Percentiles rank a stretch among this genome's conserved stretches.
These are phyloP conservation scores for Chrysosphaeria jannelii DNA, from an alignment of 2,329 filamentous ascomycete species.

Conservation along the genomic window DNA sequence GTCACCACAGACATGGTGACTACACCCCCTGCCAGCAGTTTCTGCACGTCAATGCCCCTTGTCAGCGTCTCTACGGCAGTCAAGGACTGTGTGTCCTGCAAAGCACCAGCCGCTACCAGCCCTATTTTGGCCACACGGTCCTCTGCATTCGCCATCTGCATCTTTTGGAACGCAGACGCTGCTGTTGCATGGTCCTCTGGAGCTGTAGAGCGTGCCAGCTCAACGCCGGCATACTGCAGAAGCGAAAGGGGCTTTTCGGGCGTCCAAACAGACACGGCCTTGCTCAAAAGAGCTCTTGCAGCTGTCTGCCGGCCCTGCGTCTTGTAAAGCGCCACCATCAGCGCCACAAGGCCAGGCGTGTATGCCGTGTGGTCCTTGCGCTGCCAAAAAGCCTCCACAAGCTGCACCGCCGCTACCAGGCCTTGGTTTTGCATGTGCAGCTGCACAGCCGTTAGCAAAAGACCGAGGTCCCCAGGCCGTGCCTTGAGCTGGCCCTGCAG, in stretches of 20 bases:
- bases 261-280: constrained; percentile 65
- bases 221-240: constrained; percentile 52
- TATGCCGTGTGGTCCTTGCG: constrained; percentile 29
- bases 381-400: constrained; percentile 46
- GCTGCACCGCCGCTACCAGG: constrained; percentile 38
- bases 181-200: constrained; percentile 37
- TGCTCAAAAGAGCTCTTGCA: constrained; percentile 42
- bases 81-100: constrained; percentile 2
- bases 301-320: constrained; percentile 42
- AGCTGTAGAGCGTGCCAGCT: constrained; percentile 48
- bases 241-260: constrained; percentile 34
- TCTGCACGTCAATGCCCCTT: constrained; percentile 24
- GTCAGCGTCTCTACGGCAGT: constrained; percentile 24
- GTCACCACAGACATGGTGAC: constrained; percentile 7
- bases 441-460: constrained; percentile 53
- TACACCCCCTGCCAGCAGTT: constrained; percentile 36
- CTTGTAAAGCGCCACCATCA: constrained; percentile 52
- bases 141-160: constrained; percentile 32
- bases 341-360: constrained; percentile 57
- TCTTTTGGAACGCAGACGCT: constrained; percentile 44
- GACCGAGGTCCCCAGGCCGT: constrained; percentile 49
- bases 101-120: constrained; percentile 45
- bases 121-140: constrained; percentile 51
- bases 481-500: constrained; percentile 40
- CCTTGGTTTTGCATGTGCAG: constrained; percentile 34